These are phyloP conservation scores for Ramaria sp. DNA, from an alignment of 768 basidiomycete genomes.

Conservation along the genomic window DNA sequence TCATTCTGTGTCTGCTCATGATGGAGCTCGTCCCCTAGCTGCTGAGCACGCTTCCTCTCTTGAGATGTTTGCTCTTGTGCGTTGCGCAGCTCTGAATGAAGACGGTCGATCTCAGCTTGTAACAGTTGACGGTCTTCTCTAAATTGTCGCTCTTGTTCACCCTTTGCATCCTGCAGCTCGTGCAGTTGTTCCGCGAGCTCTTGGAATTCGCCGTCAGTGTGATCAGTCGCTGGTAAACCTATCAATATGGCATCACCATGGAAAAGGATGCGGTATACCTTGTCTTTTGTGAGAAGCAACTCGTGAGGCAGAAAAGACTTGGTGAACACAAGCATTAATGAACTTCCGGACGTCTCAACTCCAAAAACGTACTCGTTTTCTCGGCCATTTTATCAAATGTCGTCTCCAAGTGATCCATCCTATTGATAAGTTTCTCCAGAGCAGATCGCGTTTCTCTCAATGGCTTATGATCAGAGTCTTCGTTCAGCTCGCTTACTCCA, in stretches of 20 bases:
- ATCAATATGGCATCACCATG: slow-evolving; percentile 10
- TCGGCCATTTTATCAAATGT: slow-evolving; percentile 85
- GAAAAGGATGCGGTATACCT: slow-evolving; percentile 35
- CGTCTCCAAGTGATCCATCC: slow-evolving; percentile 70
- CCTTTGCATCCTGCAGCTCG: slow-evolving; percentile 42
- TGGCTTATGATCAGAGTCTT: slow-evolving; percentile 27
- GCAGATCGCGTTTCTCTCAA: slow-evolving; percentile 49
- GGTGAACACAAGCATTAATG: slow-evolving; percentile 10
- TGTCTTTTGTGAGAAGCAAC: slow-evolving; percentile 57
- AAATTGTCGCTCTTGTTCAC: slow-evolving; percentile 43
- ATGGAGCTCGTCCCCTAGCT: slow-evolving; percentile 50
- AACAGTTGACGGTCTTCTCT: slow-evolving; percentile 46
- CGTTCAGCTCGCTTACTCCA: background rate
- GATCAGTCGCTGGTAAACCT: slow-evolving; percentile 44
- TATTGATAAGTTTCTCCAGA: slow-evolving; percentile 58
- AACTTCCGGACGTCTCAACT: background rate
- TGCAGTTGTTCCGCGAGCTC: slow-evolving; percentile 63
- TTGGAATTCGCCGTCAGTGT: slow-evolving; percentile 64
- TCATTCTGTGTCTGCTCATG: slow-evolving; percentile 54
- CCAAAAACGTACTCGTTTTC: slow-evolving; percentile 51
- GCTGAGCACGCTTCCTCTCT: slow-evolving; percentile 20
- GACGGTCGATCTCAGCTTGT: slow-evolving; percentile 44
- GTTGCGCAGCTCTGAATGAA: slow-evolving; percentile 35
- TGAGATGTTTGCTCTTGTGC: slow-evolving; percentile 31
- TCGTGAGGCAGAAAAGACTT: slow-evolving; percentile 71